Base-by-base conservation (phyloP, 257 asterid species). In the Solanum clarkiae region DNA sequence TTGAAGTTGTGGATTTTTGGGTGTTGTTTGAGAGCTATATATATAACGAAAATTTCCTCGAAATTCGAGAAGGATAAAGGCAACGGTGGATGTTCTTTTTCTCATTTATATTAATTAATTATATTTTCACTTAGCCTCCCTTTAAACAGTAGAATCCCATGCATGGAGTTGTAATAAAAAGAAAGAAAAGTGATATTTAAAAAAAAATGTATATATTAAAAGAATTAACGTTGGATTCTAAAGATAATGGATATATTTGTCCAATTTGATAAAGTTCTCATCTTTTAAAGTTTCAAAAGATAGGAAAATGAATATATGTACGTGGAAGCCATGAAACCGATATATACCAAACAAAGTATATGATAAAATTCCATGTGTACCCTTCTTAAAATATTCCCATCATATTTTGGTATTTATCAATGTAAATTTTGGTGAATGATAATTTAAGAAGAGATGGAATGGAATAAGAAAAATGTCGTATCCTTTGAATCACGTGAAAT, bases 181-280 rank as follows among this genome's bases (percentile, higher is more conserved):
- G 70, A 85, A 89, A 79, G 81, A 72, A 82, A 80, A 69, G 86
- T 40, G 62, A 57, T 63, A 85, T 86, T 86, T 84, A 85, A 80
- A 83, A 87, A 87, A 59, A 87, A 83, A 72, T 32, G 36, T 29
- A 2, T 32, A 8, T 59, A 63, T 42, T 26, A 56, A 66, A 88
- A 84, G 24, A 83, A 83, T 60, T 74, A 85, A 85, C 85, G 86
- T 87, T 79, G 82, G 87, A 86, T 84, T 84, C 85, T 89, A 87
- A 89, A 90, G 92, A 91, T 56, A 86, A 86, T 53, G 84, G 59
- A 88, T 86, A 74, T 86, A 57, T 89, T 81, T 91, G 90, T 88
- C 91, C 84, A 90, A 91, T 93, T 93, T 94, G 93, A 95, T 91
- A 91, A 94, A 94, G 93, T 89, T 86, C 47, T 47, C 93, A 92